A percentile compares a stretch with the other conserved stretches of the same genome.
Conservation (phyloP, 2,329 filamentous ascomycete species). For the Fusarium austroafricanum region DNA sequence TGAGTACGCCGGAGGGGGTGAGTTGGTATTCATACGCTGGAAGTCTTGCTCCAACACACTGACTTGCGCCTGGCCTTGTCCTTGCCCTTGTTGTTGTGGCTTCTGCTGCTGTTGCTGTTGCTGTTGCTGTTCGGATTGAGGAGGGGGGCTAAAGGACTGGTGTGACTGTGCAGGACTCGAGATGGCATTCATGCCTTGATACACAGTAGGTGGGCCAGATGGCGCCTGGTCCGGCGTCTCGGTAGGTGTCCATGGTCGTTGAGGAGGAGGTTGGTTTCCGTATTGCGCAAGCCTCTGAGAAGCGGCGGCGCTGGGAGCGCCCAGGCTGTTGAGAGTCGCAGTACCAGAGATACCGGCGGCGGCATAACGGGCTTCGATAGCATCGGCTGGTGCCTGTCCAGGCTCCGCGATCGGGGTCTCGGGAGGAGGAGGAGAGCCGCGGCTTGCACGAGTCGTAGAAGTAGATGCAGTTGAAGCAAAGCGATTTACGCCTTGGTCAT, state of each 20-base stretch:
- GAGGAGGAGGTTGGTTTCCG: slow-evolving; percentile 56
- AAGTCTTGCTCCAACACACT: slow-evolving; percentile 89
- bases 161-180: slow-evolving; percentile 59
- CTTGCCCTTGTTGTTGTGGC: slow-evolving; percentile 49
- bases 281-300: slow-evolving; percentile 86
- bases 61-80: slow-evolving; percentile 57
- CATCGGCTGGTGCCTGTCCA: slow-evolving; percentile 75
- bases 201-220: slow-evolving; percentile 90
- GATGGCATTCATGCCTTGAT: slow-evolving; percentile 84
- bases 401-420: slow-evolving; percentile 88
- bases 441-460: slow-evolving; percentile 89
- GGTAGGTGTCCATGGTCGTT: slow-evolving; percentile 91
- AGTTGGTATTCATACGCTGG: slow-evolving; percentile 82
- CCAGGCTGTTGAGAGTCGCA: slow-evolving; percentile 81
- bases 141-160: slow-evolving; percentile 50
- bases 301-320: slow-evolving; percentile 79
- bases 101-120: slow-evolving; percentile 33
- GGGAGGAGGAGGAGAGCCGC: slow-evolving; percentile 93
- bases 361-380: slow-evolving; percentile 91
- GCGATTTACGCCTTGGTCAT: slow-evolving; percentile 66
- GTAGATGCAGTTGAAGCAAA: slow-evolving; percentile 88
- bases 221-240: slow-evolving; percentile 87
- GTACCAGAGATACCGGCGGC: slow-evolving; percentile 90
- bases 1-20: slow-evolving; percentile 95
- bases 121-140: slow-evolving; percentile 51